Evolutionary conservation across 2,329 filamentous ascomycete species (phyloP).

Genomic region (Dactylellina parvicollis): DNA sequence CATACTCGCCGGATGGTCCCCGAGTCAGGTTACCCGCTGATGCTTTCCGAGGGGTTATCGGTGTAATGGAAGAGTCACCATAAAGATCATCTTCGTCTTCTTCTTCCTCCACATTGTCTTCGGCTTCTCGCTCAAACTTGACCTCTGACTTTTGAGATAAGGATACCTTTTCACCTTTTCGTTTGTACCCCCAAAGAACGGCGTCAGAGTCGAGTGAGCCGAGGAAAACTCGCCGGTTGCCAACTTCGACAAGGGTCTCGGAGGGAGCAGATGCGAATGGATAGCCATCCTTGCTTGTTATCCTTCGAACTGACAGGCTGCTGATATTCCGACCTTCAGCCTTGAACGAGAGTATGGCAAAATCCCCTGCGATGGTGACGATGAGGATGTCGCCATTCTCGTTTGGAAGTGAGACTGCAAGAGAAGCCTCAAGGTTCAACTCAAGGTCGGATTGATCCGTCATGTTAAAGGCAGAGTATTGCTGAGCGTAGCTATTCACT

Average conservation of each 20-base stretch:
- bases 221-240: constrained; percentile 77
- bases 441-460: constrained; percentile 84
- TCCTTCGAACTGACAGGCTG: constrained; percentile 76
- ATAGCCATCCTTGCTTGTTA: constrained; percentile 73
- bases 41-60: constrained; percentile 62
- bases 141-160: constrained; percentile 68
- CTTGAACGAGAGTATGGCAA: constrained; percentile 81
- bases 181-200: constrained; percentile 78
- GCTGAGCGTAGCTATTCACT: constrained; percentile 88
- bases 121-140: constrained; percentile 69
- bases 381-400: constrained; percentile 87
- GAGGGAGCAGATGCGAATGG: constrained; percentile 69
- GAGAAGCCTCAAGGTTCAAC: constrained; percentile 82
- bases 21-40: constrained; percentile 57
- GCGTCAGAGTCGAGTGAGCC: constrained; percentile 88
- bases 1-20: constrained; percentile 71
- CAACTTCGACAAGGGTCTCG: constrained; percentile 76
- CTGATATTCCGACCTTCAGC: constrained; percentile 92
- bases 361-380: constrained; percentile 76
- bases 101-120: constrained; percentile 69
- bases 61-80: constrained; percentile 66
- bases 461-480: constrained; percentile 80
- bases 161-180: constrained; percentile 57
- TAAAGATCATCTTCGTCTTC: constrained; percentile 71
- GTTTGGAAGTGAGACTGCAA: constrained; percentile 77